Percentiles rank a stretch among this genome's conserved stretches.
Evolutionary conservation across 2,329 filamentous ascomycete genomes (phyloP).

Genomic region (Verticillium nubilum): DNA sequence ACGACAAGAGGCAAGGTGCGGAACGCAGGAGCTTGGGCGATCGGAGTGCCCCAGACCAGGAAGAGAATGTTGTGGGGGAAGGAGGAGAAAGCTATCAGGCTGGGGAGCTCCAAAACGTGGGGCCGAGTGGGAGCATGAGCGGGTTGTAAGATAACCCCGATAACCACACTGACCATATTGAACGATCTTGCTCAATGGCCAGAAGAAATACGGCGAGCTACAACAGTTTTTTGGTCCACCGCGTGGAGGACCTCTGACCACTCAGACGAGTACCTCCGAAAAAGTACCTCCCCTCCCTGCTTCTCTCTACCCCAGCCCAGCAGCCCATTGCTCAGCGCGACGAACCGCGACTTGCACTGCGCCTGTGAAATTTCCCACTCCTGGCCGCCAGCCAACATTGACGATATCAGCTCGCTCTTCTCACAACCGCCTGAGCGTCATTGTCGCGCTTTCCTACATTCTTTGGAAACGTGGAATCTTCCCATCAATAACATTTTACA

Average conservation of each 20-base stretch:
- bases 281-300: not conserved
- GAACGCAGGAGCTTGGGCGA: not conserved
- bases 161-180: not conserved
- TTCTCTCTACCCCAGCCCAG: not conserved
- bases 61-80: not conserved
- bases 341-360: not conserved
- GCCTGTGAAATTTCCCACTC: not conserved
- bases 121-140: not conserved
- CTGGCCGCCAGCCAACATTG: not conserved
- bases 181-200: no score
- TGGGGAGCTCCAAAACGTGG: not conserved
- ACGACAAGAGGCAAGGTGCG: no score
- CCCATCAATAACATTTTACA: no score
- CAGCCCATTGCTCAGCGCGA: not conserved
- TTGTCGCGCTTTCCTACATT: not conserved
- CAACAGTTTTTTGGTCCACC: not conserved
- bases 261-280: not conserved
- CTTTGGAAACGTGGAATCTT: no score
- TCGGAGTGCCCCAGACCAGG: not conserved
- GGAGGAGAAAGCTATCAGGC: not conserved
- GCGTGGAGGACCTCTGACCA: not conserved
- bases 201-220: not conserved
- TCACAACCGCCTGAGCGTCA: not conserved
- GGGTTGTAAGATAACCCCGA: not conserved
- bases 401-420: not conserved